phyloP scores from a whole-genome alignment of 345 rosid genomes.

The Camelina neglecta region DNA sequence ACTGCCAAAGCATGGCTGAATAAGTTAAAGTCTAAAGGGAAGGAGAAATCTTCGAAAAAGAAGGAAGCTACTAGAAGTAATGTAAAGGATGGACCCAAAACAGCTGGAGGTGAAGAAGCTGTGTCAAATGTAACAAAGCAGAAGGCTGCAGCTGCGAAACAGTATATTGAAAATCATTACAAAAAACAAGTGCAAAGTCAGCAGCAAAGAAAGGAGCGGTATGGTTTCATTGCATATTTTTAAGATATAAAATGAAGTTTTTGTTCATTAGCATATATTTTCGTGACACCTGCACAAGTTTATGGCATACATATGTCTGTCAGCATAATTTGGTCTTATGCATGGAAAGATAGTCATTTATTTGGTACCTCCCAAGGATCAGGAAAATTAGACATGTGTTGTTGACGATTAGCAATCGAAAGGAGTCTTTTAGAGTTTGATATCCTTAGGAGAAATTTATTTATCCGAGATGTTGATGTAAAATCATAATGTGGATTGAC shows the following conservation, averaged over 20 bases:
- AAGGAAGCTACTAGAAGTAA: conserved; percentile 61
- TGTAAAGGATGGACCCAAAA: conserved; percentile 66
- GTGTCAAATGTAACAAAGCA: conserved; percentile 92
- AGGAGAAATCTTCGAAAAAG: conserved; percentile 65
- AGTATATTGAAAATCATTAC: conserved; percentile 95
- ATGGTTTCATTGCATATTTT: conserved; percentile 46
- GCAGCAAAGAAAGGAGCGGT: conserved; percentile 92
- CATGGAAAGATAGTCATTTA: not conserved
- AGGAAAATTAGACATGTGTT: not conserved
- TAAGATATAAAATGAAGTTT: conserved; percentile 1
- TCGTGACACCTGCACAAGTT: conserved; percentile 8
- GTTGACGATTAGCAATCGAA: not conserved
- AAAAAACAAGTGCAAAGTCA: conserved; percentile 87
- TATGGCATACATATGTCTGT: not conserved
- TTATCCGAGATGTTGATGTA: not conserved
- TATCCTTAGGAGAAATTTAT: not conserved
- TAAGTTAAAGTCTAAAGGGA: conserved; percentile 73
- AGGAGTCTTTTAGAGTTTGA: not conserved
- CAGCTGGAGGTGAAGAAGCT: conserved; percentile 71
- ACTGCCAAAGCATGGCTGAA: conserved; percentile 74
- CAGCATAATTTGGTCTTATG: not conserved
- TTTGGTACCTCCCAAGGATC: too few species aligned
- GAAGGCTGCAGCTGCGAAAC: conserved; percentile 95
- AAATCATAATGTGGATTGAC: not conserved
- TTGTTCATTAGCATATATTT: not conserved